Conservation (phyloP, 163 green algal species). For the Chloromonas sp. region DNA sequence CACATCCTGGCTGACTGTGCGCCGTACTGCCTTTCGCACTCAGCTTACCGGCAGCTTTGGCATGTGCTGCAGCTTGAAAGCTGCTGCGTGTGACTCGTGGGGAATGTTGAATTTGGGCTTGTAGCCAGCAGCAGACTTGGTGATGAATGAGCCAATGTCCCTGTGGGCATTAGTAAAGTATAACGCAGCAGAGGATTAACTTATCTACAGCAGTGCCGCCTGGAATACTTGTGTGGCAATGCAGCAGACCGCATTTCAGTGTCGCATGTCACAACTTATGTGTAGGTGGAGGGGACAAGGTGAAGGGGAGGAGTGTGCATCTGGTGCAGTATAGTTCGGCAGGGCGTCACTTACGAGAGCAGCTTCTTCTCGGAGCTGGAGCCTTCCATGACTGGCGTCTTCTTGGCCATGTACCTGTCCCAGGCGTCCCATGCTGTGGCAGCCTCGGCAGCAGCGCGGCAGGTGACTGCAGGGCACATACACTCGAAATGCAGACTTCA, state of each 20-base stretch:
- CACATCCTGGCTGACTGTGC: too few relatives aligned
- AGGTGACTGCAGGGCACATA: too few relatives aligned
- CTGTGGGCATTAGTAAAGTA: neutral
- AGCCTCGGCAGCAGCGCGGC: neutral
- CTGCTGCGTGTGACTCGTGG: neutral
- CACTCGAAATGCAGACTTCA: too few relatives aligned
- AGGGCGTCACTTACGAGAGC: neutral
- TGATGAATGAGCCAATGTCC: conserved; percentile 19
- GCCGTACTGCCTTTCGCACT: too few relatives aligned
- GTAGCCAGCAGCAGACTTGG: conserved; percentile 10
- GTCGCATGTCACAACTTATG: neutral
- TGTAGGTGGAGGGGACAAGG: neutral
- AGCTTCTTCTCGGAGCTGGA: neutral
- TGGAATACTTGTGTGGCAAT: neutral
- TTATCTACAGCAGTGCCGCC: too few relatives aligned
- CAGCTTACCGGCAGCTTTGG: neutral
- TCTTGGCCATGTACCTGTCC: neutral
- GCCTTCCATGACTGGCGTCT: neutral
- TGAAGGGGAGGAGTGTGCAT: neutral
- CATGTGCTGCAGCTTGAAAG: conserved; percentile 29
- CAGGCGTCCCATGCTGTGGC: neutral
- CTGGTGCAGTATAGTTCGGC: too few relatives aligned
- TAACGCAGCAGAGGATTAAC: too few relatives aligned
- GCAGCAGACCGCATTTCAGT: neutral
- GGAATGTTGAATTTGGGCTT: conserved; percentile 9